A percentile compares a stretch with the other conserved stretches of the same genome.
Evolutionary conservation across 805 yeast genomes (phyloP).

Genomic region (Pichia membranifaciens): DNA sequence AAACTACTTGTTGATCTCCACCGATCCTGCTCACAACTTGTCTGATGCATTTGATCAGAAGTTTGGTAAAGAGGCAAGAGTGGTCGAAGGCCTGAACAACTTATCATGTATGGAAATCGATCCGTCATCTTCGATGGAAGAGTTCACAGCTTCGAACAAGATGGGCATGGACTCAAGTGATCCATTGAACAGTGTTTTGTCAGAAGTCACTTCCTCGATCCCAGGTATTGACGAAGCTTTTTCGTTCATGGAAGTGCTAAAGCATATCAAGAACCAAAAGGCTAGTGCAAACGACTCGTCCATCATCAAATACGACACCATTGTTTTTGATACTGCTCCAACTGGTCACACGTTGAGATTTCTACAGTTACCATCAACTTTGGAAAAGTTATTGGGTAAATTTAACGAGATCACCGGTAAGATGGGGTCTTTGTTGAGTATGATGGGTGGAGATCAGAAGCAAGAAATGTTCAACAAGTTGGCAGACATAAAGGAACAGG

Average conservation of each 20-base stretch:
- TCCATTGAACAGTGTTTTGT: constrained; percentile 70
- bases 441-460: constrained; percentile 60
- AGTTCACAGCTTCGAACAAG: constrained; percentile 42
- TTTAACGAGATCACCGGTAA: constrained; percentile 80
- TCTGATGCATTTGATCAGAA: constrained; percentile 98
- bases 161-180: constrained; percentile 47
- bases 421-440: constrained; percentile 86
- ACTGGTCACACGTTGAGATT: constrained; percentile 97
- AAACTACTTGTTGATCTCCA: constrained; percentile 82
- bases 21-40: constrained; percentile 97
- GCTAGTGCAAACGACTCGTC: constrained; percentile 24
- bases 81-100: constrained; percentile 83
- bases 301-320: constrained; percentile 64
- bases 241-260: constrained; percentile 95
- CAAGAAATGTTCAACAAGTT: constrained; percentile 74
- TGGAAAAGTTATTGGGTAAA: constrained; percentile 81
- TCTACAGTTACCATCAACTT: constrained; percentile 87
- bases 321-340: constrained; percentile 98
- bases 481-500: constrained; percentile 72
- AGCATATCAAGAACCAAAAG: constrained; percentile 80
- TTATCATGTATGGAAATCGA: constrained; percentile 98
- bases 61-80: constrained; percentile 93
- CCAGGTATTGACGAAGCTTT: constrained; percentile 99
- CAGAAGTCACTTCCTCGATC: constrained; percentile 87
- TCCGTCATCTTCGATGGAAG: constrained; percentile 89